Base-by-base conservation (phyloP, 106 monocot genomes). In the Posidonia australis region DNA sequence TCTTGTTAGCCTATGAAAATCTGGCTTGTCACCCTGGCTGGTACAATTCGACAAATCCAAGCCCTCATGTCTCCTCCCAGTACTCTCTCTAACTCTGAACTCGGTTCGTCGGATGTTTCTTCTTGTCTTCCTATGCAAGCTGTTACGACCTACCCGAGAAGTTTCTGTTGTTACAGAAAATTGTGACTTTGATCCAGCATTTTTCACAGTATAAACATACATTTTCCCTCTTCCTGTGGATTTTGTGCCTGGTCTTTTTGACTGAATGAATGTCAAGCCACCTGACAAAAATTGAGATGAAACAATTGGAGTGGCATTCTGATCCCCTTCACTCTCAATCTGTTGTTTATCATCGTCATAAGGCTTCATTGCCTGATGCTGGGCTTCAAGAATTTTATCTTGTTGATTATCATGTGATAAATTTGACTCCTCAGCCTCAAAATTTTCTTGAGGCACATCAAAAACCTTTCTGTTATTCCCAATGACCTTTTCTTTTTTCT, bases 171-270 rank as follows among this genome's bases (percentile, higher is more conserved):
- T 30, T 23, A 52, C 71, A 49, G 77, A 24, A 68, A 67, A 72
- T 16, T 67, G 21, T 9, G 75, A 73, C 60, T 67, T 73, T 48
- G 70, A 64, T 70, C 68, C 59, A 62, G 65, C 18, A 70, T 73
- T 76, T 62, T 73, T 82, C 4, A 68, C 69, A 68, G 72, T 69
- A 70, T 86, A 84, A 26, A 76, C 58, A 68, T 72, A 81, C 70
- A 77, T 78, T 62, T 63, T 89, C 14, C 94, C 81, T 70, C 86
- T 67, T 26, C 66, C 46, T 71, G 57, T 61, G 46, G 74, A 79
- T 51, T 51, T 58, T 58, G 62, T 47, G 10, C 72, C 79, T 24
- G 81, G 52, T 62, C 47, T 62, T 63, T 53, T 81, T 67, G 74
- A 67, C 7, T 54, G 74, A 64, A 12, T 72, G 28, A 41, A 16